phyloP scores from a whole-genome alignment of 2,329 filamentous ascomycete species.

The Arthrobotrys megalospora region DNA sequence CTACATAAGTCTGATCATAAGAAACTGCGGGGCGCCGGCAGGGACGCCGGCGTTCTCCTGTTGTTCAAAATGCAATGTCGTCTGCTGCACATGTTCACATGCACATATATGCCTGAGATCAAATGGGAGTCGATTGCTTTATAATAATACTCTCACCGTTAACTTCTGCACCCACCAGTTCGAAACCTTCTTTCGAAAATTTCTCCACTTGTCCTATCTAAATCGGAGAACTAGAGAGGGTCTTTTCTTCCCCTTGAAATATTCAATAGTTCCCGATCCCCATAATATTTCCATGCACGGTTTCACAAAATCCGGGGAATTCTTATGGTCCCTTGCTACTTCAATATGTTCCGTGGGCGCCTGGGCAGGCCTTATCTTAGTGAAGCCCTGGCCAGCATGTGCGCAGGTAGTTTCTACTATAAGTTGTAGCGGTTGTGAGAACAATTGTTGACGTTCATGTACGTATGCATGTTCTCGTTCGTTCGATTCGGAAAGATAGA shows the following conservation, averaged over 20 bases:
- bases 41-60: conserved; percentile 6
- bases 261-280: background rate
- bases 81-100: conserved; percentile 31
- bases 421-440: background rate
- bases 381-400: background rate
- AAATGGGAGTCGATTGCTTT: conserved; percentile 12
- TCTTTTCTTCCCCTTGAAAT: background rate
- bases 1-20: background rate
- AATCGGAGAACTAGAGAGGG: background rate
- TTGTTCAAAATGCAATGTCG: conserved; percentile 23
- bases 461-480: too few species aligned
- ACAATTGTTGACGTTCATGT: too few species aligned
- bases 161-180: background rate
- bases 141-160: background rate
- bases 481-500: background rate
- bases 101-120: conserved; percentile 17
- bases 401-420: background rate
- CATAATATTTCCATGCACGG: background rate
- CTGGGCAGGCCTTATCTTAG: background rate
- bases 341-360: background rate
- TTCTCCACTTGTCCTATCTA: background rate
- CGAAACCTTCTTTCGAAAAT: background rate
- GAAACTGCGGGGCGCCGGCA: conserved; percentile 21
- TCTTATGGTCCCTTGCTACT: background rate
- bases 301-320: background rate